These are phyloP conservation scores for Colletotrichum orbiculare DNA, from an alignment of 2,329 filamentous ascomycete species.

Conservation along the genomic window DNA sequence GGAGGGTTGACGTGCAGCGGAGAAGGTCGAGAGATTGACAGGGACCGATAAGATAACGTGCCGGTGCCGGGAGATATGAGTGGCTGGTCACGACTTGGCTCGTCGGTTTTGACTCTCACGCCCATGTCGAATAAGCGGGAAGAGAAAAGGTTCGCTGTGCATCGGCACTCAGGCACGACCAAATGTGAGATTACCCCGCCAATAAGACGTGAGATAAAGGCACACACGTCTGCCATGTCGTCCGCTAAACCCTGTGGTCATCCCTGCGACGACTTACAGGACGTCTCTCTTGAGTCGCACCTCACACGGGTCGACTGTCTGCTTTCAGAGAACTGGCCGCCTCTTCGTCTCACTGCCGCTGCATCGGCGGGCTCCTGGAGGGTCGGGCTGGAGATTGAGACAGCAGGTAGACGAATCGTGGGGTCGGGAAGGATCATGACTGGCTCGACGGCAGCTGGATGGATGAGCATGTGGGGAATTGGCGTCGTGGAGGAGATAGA, in stretches of 20 bases:
- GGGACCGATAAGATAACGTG: constrained; percentile 37
- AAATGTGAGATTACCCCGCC: constrained; percentile 26
- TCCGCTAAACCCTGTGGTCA: constrained; percentile 23
- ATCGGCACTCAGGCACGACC: constrained; percentile 24
- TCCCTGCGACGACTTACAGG: constrained; percentile 28
- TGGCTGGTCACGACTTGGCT: constrained; percentile 27
- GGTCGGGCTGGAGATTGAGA: constrained; percentile 31
- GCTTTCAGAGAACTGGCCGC: constrained; percentile 31
- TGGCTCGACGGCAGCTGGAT: constrained; percentile 12
- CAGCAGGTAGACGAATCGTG: constrained; percentile 26
- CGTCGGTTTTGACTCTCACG: not conserved
- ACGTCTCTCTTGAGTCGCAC: constrained; percentile 25
- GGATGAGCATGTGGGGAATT: constrained; percentile 10
- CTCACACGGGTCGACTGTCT: constrained; percentile 10
- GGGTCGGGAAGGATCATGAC: constrained; percentile 28
- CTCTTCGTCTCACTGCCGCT: constrained; percentile 21
- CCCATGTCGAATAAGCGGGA: not conserved
- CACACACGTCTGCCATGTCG: constrained; percentile 21
- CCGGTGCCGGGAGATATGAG: constrained; percentile 27
- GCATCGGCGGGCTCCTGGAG: constrained; percentile 29
- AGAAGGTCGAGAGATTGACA: constrained; percentile 25
- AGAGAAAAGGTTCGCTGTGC: constrained; percentile 15
- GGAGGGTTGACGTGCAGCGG: constrained; percentile 33
- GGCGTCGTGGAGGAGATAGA: constrained; percentile 3
- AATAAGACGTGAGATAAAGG: constrained; percentile 30